These are phyloP conservation scores for Scedosporium dehoogii DNA, from an alignment of 2,329 filamentous ascomycete genomes.

Conservation along the genomic window DNA sequence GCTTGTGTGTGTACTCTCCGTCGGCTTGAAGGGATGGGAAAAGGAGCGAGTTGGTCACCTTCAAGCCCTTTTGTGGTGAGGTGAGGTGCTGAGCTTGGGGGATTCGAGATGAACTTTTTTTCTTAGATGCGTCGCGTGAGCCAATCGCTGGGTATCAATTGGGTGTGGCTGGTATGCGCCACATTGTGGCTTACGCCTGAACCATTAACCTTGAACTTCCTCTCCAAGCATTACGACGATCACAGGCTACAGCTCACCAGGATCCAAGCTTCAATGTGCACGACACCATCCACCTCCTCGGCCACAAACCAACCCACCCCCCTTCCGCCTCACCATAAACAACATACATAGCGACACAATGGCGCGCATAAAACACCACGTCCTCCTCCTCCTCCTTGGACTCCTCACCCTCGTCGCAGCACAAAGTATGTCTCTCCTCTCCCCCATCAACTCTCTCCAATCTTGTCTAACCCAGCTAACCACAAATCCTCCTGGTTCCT, in stretches of 20 bases:
- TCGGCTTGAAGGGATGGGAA: background rate
- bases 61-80: background rate
- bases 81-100: background rate
- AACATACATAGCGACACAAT: conserved; percentile 16
- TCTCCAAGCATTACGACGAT: background rate
- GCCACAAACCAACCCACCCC: background rate
- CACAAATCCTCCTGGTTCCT: background rate
- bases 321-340: background rate
- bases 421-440: conserved; percentile 25
- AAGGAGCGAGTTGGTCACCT: background rate
- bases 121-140: background rate
- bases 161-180: background rate
- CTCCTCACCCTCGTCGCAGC: conserved; percentile 27
- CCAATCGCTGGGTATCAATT: background rate
- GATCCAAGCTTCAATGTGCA: background rate
- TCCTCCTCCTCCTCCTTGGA: conserved; percentile 26
- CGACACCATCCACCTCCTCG: background rate
- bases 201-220: background rate
- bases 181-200: background rate
- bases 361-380: conserved; percentile 24
- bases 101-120: background rate
- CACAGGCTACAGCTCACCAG: background rate
- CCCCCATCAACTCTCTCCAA: conserved; percentile 13
- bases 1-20: background rate
- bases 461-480: conserved; percentile 4